phyloP scores from a whole-genome alignment of 345 rosid genomes.

The Lagerstroemia speciosa region DNA sequence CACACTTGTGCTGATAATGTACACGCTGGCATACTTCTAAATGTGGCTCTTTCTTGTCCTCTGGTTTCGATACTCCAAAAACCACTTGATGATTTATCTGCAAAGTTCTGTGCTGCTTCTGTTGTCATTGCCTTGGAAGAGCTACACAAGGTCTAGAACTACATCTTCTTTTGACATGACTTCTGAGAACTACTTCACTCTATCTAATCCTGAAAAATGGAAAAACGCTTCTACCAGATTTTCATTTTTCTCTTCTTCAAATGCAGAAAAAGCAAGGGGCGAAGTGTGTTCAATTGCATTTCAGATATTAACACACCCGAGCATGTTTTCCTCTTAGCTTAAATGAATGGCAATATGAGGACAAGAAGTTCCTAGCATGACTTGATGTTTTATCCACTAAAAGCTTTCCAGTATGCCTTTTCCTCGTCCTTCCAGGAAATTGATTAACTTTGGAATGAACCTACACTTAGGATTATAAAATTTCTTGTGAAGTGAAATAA shows the following conservation, averaged over 20 bases:
- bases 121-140: constrained; percentile 64
- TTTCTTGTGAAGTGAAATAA: not conserved
- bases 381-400: not conserved
- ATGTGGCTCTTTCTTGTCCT: constrained; percentile 69
- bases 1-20: constrained; percentile 58
- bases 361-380: not conserved
- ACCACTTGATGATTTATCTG: constrained; percentile 65
- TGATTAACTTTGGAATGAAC: not conserved
- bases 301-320: not conserved
- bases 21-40: constrained; percentile 62
- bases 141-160: constrained; percentile 50
- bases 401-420: not conserved
- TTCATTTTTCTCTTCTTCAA: not conserved
- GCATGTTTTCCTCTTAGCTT: not conserved
- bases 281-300: not conserved
- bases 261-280: not conserved
- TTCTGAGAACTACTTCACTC: not conserved
- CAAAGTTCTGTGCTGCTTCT: constrained; percentile 69
- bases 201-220: not conserved
- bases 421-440: not conserved
- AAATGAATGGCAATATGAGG: not conserved
- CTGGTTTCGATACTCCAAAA: constrained; percentile 66
- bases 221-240: not conserved
- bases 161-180: not conserved
- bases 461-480: not conserved